Percentiles rank a stretch among this genome's conserved stretches.
These are phyloP conservation scores for Heritiera fomes DNA, from an alignment of 345 rosid species.

Conservation along the genomic window DNA sequence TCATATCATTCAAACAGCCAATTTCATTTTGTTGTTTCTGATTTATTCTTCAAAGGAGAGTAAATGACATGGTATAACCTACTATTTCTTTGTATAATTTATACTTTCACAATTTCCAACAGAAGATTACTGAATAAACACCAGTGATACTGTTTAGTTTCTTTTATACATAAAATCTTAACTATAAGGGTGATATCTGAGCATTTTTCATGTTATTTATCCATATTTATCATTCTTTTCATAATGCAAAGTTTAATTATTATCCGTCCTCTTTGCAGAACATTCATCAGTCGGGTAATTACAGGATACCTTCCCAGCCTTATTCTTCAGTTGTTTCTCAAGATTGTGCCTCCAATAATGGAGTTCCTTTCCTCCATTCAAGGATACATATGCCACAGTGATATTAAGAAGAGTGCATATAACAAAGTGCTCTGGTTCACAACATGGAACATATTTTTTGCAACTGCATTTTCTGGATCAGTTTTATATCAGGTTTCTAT, in stretches of 20 bases:
- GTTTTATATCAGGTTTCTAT: slow-evolving; percentile 58
- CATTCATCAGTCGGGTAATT: slow-evolving; percentile 63
- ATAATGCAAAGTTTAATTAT: slow-evolving; percentile 23
- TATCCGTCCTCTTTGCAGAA: slow-evolving; percentile 55
- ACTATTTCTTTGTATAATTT: neutral
- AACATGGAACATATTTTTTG: slow-evolving; percentile 90
- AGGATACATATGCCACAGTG: slow-evolving; percentile 84
- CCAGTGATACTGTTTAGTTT: neutral
- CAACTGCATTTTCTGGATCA: slow-evolving; percentile 90
- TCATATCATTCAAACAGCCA: neutral
- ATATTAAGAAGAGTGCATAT: slow-evolving; percentile 86
- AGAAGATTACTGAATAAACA: neutral
- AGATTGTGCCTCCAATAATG: slow-evolving; percentile 86
- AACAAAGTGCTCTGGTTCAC: slow-evolving; percentile 95
- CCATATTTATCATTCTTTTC: neutral
- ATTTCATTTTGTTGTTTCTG: neutral
- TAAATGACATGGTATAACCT: neutral
- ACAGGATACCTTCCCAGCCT: slow-evolving; percentile 97
- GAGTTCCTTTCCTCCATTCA: slow-evolving; percentile 89
- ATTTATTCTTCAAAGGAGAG: no score
- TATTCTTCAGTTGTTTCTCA: slow-evolving; percentile 77
- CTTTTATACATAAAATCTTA: slow-evolving; percentile 5
- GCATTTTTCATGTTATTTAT: slow-evolving; percentile 13
- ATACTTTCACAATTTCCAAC: neutral
- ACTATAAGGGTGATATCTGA: neutral